Conservation (phyloP, 2,329 filamentous ascomycete genomes). For the Rhynchosporium graminicola region DNA sequence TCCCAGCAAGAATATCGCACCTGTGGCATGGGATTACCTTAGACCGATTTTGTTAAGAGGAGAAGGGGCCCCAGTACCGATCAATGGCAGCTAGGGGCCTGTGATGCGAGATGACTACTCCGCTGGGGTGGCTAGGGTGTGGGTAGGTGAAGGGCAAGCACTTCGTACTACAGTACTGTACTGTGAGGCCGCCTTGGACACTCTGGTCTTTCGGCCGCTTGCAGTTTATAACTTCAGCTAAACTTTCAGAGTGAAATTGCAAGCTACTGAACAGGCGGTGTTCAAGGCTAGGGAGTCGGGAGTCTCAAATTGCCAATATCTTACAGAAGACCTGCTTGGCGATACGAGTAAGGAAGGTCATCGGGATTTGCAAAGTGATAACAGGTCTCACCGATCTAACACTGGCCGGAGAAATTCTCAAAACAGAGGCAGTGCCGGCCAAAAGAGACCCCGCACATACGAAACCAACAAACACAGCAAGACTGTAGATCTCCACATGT, state of each 20-base stretch:
- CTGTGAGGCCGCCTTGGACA: neutral
- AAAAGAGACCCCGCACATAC: neutral
- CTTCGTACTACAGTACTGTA: neutral
- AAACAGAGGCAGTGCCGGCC: slow-evolving; percentile 1
- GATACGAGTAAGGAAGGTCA: slow-evolving; percentile 6
- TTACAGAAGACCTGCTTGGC: neutral
- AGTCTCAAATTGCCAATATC: neutral
- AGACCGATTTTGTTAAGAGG: neutral
- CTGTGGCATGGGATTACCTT: neutral
- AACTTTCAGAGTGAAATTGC: neutral
- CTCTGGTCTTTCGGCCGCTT: neutral
- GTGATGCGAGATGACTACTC: slow-evolving; percentile 1
- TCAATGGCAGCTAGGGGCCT: slow-evolving; percentile 17
- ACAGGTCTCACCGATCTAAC: neutral
- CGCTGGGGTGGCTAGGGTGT: too few species aligned
- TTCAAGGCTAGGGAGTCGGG: neutral
- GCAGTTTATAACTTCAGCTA: neutral
- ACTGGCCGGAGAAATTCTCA: slow-evolving; percentile 9
- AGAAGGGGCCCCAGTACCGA: slow-evolving; percentile 24
- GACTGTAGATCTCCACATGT: neutral
- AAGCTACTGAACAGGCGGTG: neutral
- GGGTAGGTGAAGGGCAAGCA: too few species aligned
- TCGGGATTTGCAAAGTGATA: neutral
- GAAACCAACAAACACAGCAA: neutral
- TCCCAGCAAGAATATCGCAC: neutral